Evolutionary conservation across 2,329 filamentous ascomycete genomes (phyloP), one percentile per base, ranked within the genome.

Genomic region (Cercospora zeae-maydis): DNA sequence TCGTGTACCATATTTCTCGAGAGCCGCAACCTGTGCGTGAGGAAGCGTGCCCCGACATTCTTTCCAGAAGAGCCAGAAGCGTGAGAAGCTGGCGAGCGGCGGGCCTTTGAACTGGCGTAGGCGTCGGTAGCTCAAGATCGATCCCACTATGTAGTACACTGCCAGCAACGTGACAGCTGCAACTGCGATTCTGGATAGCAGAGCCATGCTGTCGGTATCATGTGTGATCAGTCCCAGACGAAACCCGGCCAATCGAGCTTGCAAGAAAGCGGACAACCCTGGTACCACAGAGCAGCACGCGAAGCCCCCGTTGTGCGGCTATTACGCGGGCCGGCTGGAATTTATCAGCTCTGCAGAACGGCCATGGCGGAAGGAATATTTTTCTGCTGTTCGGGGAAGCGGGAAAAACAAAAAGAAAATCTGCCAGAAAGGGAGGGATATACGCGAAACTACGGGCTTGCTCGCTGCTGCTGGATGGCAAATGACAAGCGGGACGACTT

Each of bases 11-110:
- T 74, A 71, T 64, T 65, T 66, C 60, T 64, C 42, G n/a, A 73
- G 61, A 13, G 67, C 70, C 11, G 66, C 69, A 27, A 60, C 52
- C 31, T 72, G 63, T 31, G 69, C 69, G 16, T 61, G 52, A 47
- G 64, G 60, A 21, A 72, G 55, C n/a, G 59, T 52, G 13, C 63
- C 67, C 37, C 51, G 45, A 58, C 66, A 61, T 34, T 68, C 65
- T 55, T 73, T 66, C 67, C 67, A 70, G 64, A 73, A 73, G 34
- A 73, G 61, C 72, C 72, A 73, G 11, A 66, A 39, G 13, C 66
- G 62, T 33, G 63, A 67, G 59, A 66, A 63, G 19, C 61, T 61
- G 6, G 71, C 71, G 33, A 70, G 63, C 27, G 59, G 63, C 31
- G 71, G 71, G 6, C 71, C 71, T 62, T 56, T 60, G 67, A 73